A percentile compares a stretch with the other conserved stretches of the same genome.
phyloP scores from a whole-genome alignment of 306 rosid genomes.

The Calophaca sinica region DNA sequence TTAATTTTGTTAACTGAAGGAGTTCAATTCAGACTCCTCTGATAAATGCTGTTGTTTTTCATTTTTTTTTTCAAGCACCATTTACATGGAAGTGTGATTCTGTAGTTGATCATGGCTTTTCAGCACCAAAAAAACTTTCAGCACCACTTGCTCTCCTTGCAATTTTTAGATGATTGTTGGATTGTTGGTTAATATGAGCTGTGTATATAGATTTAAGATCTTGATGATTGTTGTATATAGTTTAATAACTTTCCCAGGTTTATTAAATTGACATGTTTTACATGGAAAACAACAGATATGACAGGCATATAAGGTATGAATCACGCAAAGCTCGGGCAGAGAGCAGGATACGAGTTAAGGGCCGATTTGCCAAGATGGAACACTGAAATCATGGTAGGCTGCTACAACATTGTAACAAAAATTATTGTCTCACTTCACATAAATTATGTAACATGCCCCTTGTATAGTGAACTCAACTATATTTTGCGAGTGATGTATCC shows the following conservation, averaged over 20 bases:
- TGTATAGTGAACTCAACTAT: slow-evolving; percentile 36
- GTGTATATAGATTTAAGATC: not conserved
- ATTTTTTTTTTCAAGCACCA: too few relatives aligned
- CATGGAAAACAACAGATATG: slow-evolving; percentile 68
- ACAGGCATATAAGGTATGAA: slow-evolving; percentile 86
- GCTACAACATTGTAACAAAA: slow-evolving; percentile 21
- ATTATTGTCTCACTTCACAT: slow-evolving; percentile 10
- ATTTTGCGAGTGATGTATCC: slow-evolving; percentile 30
- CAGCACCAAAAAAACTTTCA: too few relatives aligned
- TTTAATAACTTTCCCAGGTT: not conserved
- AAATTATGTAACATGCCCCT: slow-evolving; percentile 20
- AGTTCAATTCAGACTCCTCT: too few relatives aligned
- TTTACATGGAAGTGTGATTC: too few relatives aligned
- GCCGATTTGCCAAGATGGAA: slow-evolving; percentile 83
- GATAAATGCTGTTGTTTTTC: too few relatives aligned
- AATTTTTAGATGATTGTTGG: too few relatives aligned
- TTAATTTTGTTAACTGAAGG: too few relatives aligned
- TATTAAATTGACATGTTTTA: slow-evolving; percentile 31
- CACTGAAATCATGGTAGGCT: slow-evolving; percentile 57
- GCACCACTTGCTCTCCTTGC: too few relatives aligned
- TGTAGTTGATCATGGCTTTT: too few relatives aligned
- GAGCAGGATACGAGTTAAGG: slow-evolving; percentile 77
- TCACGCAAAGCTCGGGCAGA: slow-evolving; percentile 89
- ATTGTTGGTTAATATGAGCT: too few relatives aligned
- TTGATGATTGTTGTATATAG: slow-evolving; percentile 10